These are phyloP conservation scores for Tricholoma terreum DNA, from an alignment of 768 basidiomycete genomes.

Conservation along the genomic window DNA sequence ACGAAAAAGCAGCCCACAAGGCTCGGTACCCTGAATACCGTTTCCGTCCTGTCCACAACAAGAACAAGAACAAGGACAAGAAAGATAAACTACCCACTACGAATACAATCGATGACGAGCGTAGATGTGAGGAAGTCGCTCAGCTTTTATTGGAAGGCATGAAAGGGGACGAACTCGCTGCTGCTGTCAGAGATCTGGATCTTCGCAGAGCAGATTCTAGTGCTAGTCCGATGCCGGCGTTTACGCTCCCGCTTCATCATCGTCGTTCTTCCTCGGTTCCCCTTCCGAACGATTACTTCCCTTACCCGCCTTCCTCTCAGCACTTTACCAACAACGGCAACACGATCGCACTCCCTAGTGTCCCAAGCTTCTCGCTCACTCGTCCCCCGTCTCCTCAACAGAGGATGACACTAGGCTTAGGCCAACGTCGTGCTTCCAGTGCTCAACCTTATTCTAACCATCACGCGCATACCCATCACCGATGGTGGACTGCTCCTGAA, in stretches of 20 bases:
- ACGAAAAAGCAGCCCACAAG: slow-evolving; percentile 72
- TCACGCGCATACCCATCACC: slow-evolving; percentile 18
- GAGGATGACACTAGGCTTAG: slow-evolving; percentile 41
- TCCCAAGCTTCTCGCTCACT: slow-evolving; percentile 41
- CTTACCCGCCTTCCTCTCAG: slow-evolving; percentile 1
- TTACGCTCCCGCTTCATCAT: slow-evolving; percentile 34
- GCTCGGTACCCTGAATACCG: slow-evolving; percentile 64
- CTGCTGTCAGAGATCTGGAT: slow-evolving; percentile 56
- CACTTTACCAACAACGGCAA: slow-evolving; percentile 18
- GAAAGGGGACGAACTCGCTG: slow-evolving; percentile 66
- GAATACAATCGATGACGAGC: slow-evolving; percentile 52
- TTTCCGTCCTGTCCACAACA: slow-evolving; percentile 54
- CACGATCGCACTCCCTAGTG: slow-evolving; percentile 42
- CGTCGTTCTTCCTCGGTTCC: slow-evolving; percentile 66
- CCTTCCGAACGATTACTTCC: slow-evolving; percentile 42
- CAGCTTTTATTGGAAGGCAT: slow-evolving; percentile 63
- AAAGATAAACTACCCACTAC: slow-evolving; percentile 35
- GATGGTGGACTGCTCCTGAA: slow-evolving; percentile 34
- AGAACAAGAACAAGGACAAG: slow-evolving; percentile 41
- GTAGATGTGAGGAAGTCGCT: slow-evolving; percentile 66
- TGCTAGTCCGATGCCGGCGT: slow-evolving; percentile 9
- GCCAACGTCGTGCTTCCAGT: slow-evolving; percentile 49
- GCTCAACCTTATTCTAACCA: slow-evolving; percentile 31
- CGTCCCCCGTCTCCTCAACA: slow-evolving; percentile 44
- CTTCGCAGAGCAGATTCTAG: slow-evolving; percentile 20